Base-by-base conservation (phyloP, 2,329 filamentous ascomycete genomes). In the Lasiodiplodia theobromae region DNA sequence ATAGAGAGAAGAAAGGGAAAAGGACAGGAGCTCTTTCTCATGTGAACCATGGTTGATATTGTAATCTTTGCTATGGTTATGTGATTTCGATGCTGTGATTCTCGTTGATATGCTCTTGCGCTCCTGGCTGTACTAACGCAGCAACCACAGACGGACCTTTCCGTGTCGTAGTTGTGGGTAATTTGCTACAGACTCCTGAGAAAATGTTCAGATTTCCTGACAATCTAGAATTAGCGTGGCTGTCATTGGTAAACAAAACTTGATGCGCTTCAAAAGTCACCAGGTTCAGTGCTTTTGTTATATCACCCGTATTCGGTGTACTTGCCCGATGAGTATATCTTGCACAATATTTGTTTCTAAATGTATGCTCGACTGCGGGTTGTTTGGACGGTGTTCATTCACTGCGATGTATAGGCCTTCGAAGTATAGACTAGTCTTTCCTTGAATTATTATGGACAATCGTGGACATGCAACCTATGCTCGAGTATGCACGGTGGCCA, bases 1-100 rank as follows among this genome's bases (percentile, higher is more conserved):
- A 52, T 64, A 63, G 47, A 64, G 28, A 52, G 60, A 52, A 64
- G 60, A 64, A 64, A 7, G 47, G 31, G 51, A 52, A 49, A 49
- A 64, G 37, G 31, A 38, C 31, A 38, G 38, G 38, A 47, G 18
- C 25, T 21, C 18, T 37, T 51, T 63, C 49, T 31, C 58, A 51
- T 63, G 58, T 63, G 58, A 21, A 31, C 7, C 12, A 38, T 23
- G 31, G 18, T 25, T 23, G 4, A 12, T n/a, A 34, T 12, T 25
- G 34, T n/a, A 11, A 28, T 58, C 18, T 8, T 56, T 34, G 18
- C 8, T 34, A 14, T 54, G 23, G 25, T 28, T 3, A 16, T 52
- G 16, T 31, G 23, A 25, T 18, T 18, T 18, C 18, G 6, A 23
- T 53, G 51, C 25, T 18, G 51, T 31, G 2, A 31, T 53, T 8